Base-by-base conservation (phyloP, 306 rosid genomes). In the Castanea sativa region DNA sequence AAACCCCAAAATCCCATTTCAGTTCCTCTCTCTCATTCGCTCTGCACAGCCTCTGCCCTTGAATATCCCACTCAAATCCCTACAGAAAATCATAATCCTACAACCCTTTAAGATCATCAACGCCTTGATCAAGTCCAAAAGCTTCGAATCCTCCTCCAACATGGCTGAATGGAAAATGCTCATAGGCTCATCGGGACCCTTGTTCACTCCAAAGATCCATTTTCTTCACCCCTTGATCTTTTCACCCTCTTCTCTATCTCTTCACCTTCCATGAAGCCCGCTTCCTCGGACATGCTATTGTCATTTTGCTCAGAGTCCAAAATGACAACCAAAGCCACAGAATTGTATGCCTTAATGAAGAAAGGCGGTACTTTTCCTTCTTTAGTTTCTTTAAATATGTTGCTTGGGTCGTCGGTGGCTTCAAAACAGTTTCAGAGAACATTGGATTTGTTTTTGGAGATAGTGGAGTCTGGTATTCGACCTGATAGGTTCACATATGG, bases 161-260 rank as follows among this genome's bases (percentile, higher is more conserved):
- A 83, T 45, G 90, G 79, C 52, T 87, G 76, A 20, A 77, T 78
- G 1, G 80, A 80, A 51, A 57, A 86, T 13, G 93, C 91, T 0
- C 68, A 72, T 59, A 65, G 84, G 20, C 77, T 88, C 77, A 79
- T 90, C 89, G 87, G 71, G 65, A 86, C 91, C 35, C 85, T 88
- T 71, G 5, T 91, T 23, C 80, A 38, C 70, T 80, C 92, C 20
- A 77, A 79, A 41, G 78, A 67, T 30, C 74, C 70, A 4, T 86
- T 86, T 59, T 83, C 87, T 38, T 90, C 93, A 5, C 89, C 94
- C 68, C 80, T 74, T 9, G 84, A 93, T 15, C 81, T 90, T 23
- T 79, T 83, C 80, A 3, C 80, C 1, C 78, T 83, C 76, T 68
- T 93, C 61, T 89, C 88, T 3, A 32, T 79, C 75, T 78, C 88